Evolutionary conservation across 2,329 filamentous ascomycete genomes (phyloP).

Genomic region (Fusarium sp.): DNA sequence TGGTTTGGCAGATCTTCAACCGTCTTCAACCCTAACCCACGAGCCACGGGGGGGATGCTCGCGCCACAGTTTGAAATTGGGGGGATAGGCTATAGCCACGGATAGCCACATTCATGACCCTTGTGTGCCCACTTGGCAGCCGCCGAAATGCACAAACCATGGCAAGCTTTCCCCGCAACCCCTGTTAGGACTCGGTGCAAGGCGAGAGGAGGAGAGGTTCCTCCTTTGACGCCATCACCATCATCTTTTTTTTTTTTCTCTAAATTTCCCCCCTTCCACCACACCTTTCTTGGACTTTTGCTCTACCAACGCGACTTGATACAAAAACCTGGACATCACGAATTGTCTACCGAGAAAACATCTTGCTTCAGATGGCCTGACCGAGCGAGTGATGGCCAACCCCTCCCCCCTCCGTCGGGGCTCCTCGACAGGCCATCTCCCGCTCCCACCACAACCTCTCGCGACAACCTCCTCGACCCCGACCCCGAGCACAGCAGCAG

Average conservation of each 20-base stretch:
- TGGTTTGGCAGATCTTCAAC: neutral
- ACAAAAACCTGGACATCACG: neutral
- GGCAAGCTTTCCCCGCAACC: slow-evolving; percentile 22
- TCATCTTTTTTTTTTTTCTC: neutral
- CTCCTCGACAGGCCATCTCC: slow-evolving; percentile 43
- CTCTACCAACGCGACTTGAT: neutral
- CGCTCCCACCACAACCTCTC: slow-evolving; percentile 31
- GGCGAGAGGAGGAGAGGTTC: neutral
- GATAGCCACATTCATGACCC: slow-evolving; percentile 21
- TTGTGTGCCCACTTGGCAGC: slow-evolving; percentile 28
- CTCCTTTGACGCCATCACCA: slow-evolving; percentile 42
- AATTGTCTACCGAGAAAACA: neutral
- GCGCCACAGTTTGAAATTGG: slow-evolving; percentile 13
- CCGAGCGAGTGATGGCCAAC: slow-evolving; percentile 41
- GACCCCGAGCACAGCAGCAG: slow-evolving; percentile 10
- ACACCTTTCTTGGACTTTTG: neutral
- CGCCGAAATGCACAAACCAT: slow-evolving; percentile 5
- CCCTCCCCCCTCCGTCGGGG: slow-evolving; percentile 42
- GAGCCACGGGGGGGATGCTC: slow-evolving; percentile 10
- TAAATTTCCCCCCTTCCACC: neutral
- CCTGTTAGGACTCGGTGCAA: slow-evolving; percentile 25
- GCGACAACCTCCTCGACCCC: slow-evolving; percentile 19
- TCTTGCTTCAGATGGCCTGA: slow-evolving; percentile 42
- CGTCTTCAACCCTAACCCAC: slow-evolving; percentile 35
- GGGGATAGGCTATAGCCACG: neutral